Base-by-base conservation (phyloP, 2,329 filamentous ascomycete genomes). In the Aschersonia sp. region DNA sequence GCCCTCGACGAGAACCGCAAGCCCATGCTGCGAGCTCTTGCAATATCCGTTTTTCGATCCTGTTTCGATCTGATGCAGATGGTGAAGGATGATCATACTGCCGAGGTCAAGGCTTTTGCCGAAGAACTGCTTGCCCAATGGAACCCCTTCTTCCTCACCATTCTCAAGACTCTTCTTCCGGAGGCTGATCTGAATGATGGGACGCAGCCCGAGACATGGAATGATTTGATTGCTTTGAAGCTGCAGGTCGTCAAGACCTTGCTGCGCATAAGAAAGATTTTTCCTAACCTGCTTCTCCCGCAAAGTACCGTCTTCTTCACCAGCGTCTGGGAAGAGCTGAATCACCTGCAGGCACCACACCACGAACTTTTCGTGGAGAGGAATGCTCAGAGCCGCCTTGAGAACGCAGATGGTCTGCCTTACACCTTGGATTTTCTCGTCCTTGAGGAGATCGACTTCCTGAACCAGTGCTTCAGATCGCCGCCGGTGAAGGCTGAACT, bases 41-140 rank as follows among this genome's bases (percentile, higher is more conserved):
- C 92, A 40, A 83, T 97, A 42, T 87, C 85, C 41, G 86, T 96
- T 49, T 95, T 97, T 71, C 79, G 87, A 49, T 81, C 81, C 45
- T 95, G 87, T 66, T 94, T 98, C 63, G 88, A 97, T 61, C 86
- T 92, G 49, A 78, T 98, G 68, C 88, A 97, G 66, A 94, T 96
- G 78, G 85, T 97, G 54, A 85, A 95, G 72, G 89, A 95, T 55
- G 87, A 94, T 56, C 86, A 97, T 66, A 85, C 86, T 58, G 75
- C 76, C 49, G 86, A 86, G 48, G 87, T 97, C 51, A 92, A 87
- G 64, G 75, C 74, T 1, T 98, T 98, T 62, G 88, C 90, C 47
- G 87, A 95, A 51, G 85, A 94, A 59, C 80, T 87, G 0, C 73
- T 97, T 45, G 75, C 73, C 55, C 77, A 78, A 46, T 98, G 92